phyloP scores from a whole-genome alignment of 768 basidiomycete species.

The Lyophyllum decastes region DNA sequence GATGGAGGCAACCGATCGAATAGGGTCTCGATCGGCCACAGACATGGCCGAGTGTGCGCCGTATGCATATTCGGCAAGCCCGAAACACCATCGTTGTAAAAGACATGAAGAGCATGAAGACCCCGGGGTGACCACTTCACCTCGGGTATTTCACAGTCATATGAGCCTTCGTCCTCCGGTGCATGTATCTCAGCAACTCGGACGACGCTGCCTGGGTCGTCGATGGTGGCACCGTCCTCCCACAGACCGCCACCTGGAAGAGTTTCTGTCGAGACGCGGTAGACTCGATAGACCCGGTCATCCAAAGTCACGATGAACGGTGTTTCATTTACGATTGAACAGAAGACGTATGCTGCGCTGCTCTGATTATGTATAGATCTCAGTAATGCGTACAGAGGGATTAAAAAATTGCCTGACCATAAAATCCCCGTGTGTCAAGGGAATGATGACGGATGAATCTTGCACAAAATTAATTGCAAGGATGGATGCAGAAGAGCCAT shows the following conservation, averaged over 20 bases:
- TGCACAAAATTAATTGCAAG: conserved; percentile 7
- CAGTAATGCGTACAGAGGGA: background rate
- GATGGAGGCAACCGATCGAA: background rate
- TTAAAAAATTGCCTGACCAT: background rate
- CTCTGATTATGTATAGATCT: background rate
- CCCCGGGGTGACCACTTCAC: background rate
- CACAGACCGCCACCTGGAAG: background rate
- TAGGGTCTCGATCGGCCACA: background rate
- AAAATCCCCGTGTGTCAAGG: background rate
- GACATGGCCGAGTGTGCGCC: background rate
- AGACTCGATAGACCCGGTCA: background rate
- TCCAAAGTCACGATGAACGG: background rate
- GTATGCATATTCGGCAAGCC: background rate
- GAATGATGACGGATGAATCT: background rate
- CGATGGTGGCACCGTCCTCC: background rate
- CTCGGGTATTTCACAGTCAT: background rate
- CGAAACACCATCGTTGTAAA: background rate
- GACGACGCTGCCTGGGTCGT: background rate
- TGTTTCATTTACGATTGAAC: background rate
- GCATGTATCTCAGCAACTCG: background rate
- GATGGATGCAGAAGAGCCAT: background rate
- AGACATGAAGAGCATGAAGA: background rate
- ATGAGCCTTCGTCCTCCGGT: background rate
- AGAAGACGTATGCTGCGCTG: background rate
- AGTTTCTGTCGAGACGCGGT: background rate